Evolutionary conservation across 257 asterid genomes (phyloP).

Genomic region (Prunella vulgaris): DNA sequence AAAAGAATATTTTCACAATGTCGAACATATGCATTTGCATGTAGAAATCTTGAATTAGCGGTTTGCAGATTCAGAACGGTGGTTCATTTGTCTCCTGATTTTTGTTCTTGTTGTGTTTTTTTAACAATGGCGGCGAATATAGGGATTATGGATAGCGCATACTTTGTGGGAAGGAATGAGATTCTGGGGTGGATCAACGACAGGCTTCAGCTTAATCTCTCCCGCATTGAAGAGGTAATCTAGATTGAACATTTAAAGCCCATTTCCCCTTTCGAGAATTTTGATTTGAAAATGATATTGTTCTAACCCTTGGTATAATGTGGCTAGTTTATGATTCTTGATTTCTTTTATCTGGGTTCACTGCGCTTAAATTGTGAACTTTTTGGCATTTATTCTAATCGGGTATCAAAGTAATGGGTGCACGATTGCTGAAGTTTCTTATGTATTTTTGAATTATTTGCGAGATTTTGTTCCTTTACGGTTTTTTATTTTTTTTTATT

Average conservation of each 20-base stretch:
- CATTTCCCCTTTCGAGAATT: constrained; percentile 1
- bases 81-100: constrained; percentile 11
- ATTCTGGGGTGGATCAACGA: constrained; percentile 81
- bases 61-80: constrained; percentile 8
- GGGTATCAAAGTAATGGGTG: not conserved
- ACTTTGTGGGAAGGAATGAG: constrained; percentile 94
- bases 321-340: not conserved
- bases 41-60: constrained; percentile 17
- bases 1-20: not conserved
- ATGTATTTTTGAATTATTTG: not conserved
- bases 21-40: constrained; percentile 12
- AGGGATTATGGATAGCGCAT: constrained; percentile 94
- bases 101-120: not conserved
- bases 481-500: no score
- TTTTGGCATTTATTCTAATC: not conserved
- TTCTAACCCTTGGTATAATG: not conserved
- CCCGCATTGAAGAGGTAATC: constrained; percentile 83
- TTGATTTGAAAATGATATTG: not conserved
- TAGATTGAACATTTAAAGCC: not conserved
- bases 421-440: not conserved
- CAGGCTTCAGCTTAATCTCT: constrained; percentile 79
- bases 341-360: not conserved
- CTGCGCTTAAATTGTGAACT: not conserved
- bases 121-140: constrained; percentile 70
- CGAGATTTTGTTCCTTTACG: constrained; percentile 1